Base-by-base conservation (phyloP, 2,329 filamentous ascomycete species). In the Eurotiales sp. region DNA sequence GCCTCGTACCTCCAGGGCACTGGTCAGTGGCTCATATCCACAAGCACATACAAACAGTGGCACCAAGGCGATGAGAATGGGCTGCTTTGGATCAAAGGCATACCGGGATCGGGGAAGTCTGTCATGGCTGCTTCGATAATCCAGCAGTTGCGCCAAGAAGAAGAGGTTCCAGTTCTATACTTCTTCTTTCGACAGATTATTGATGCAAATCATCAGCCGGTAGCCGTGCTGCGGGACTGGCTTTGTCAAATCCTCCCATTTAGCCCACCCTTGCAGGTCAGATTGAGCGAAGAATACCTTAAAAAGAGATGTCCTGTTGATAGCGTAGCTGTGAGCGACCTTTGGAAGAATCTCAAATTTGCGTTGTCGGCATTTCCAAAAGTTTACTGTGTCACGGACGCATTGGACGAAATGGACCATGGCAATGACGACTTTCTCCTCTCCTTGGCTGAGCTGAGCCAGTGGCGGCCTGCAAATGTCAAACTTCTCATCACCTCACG, bases 181-280 rank as follows among this genome's bases (percentile, higher is more conserved):
- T 56, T 59, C 39, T 59, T 59, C 51, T 59, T 59, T 54, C 42
- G 56, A 22, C 56, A 59, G 22, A 58, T 55, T 37, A 51, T 58
- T 17, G 36, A 27, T 6, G 39, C 44, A 30, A 58, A 59, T 44
- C 54, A 52, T 22, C 44, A 52, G 17, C 52, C 56, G 4, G 19
- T 36, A 5, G 46, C 54, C 21, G 39, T 56, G 27, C 22, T 56
- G 21, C 45, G 55, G 7, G 55, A 57, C 39, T 57, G 50, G 50
- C 22, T 54, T 15, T 25, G 30, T 19, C 52, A 55, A 43, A 36
- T 48, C 14, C 43, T 55, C 14, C 11, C 15, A 10, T 46, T 39
- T 7, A 40, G 29, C 14, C 42, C 42, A 14, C 43, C 34, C 55
- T 63, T 51, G 70, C 69, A 5, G 73, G 55, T 0, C 14, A 40